Evolutionary conservation across 2,329 filamentous ascomycete genomes (phyloP), one percentile per base, ranked within the genome.

Genomic region (Cercospora sesami): DNA sequence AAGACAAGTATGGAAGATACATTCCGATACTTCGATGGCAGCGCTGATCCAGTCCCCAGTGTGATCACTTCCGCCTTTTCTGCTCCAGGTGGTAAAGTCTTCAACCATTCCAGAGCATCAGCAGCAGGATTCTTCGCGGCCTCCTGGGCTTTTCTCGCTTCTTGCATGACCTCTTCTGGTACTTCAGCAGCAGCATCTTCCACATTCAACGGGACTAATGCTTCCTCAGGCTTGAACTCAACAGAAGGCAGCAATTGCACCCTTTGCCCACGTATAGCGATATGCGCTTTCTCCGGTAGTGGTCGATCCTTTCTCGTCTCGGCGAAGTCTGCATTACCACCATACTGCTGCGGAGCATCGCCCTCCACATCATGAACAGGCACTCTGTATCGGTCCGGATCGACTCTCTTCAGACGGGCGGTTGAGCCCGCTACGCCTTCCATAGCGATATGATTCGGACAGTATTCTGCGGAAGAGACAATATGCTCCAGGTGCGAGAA

Each of bases 21-120:
- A 78, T 98, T 99, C 74, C 95, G 91, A 79, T 97, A 95, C 78
- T 96, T 96, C 36, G 93, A 96, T 1, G 95, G 95, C 16, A 91
- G 78, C 0, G 94, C 91, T 3, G 94, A 98, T 8, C 95, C 95
- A 2, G 95, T 99, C 5, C 95, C 95, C 0, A 99, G 86, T 1
- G 93, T 88, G 45, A 94, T 90, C 60, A 99, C 87, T 78, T 97
- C 93, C 0, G 90, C 88, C 74, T 97, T 90, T 36, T 87, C 85
- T 71, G 88, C 87, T 28, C 69, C 74, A 16, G 66, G 60, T 2
- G 91, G 91, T 2, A 96, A 86, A 69, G 89, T 86, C n/a, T 85
- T 80, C 70, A 89, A 87, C 89, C 83, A 79, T 74, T 81, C 63
- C 18, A 84, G 77, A 68, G 90, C 86, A 2, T 80, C 80, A 0